Base-by-base conservation (phyloP, 2,329 filamentous ascomycete genomes). In the Aspergillaceae sp. region DNA sequence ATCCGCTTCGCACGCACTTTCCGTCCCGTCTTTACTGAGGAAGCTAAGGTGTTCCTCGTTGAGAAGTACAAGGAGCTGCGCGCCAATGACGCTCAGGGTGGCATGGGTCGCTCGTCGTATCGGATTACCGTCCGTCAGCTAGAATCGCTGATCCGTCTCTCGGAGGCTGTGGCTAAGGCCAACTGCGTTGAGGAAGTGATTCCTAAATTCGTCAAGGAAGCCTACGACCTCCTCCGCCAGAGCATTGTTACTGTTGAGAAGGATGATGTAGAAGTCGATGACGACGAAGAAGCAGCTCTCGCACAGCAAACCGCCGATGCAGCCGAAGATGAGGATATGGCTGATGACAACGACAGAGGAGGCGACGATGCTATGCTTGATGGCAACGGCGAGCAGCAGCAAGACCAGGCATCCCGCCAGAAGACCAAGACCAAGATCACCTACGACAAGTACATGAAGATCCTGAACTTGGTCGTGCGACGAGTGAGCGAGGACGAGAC, bases 221-320 rank as follows among this genome's bases (percentile, higher is more conserved):
- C 91, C 0, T 97, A 85, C 67, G 88, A 92, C 57, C 78, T 98
- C 7, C 79, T 98, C 8, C 78, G 89, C 37, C 90, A 96, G 69
- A 92, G 86, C 66, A 98, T 98, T 64, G 96, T 98, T 59, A 92
- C 86, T 1, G 92, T 98, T 28, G 92, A 98, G 69, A 92, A 97
- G 61, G 92, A 98, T 58, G 92, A 98, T 58, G 83, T 98, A 10
- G 91, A 97, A 61, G 84, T 98, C 50, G 88, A 95, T 44, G 89
- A 90, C 4, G 84, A 87, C 3, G 84, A 86, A 19, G 79, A 81
- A 19, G 73, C 66, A 60, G n/a, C 65, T 48, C 51, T 74, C 75
- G 50, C 65, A 71, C 47, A 75, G 69, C 37, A 70, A 61, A 58
- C 50, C 19, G 38, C 70, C 61, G 58, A 50, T 26, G 69, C 69